Evolutionary conservation across 805 yeast genomes (phyloP).

Genomic region (Starmerella lactis-condensi): DNA sequence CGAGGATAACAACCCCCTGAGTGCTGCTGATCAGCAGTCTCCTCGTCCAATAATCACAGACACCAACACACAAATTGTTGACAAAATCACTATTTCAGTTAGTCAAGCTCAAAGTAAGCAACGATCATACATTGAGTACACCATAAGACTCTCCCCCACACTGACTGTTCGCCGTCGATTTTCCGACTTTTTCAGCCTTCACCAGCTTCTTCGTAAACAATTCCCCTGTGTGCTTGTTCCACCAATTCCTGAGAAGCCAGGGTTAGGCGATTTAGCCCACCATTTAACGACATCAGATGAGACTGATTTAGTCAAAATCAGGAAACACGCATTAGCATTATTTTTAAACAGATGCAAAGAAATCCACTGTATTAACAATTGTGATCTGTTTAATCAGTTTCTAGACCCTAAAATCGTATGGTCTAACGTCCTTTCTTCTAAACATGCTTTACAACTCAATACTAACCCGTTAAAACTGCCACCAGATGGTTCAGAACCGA

Average conservation of each 20-base stretch:
- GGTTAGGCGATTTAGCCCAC: slow-evolving; percentile 31
- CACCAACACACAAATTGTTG: slow-evolving; percentile 1
- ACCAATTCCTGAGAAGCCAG: slow-evolving; percentile 75
- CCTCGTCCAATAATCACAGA: slow-evolving; percentile 5
- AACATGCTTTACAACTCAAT: slow-evolving; percentile 37
- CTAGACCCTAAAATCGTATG: slow-evolving; percentile 73
- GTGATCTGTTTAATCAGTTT: slow-evolving; percentile 53
- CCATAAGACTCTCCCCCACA: slow-evolving; percentile 42
- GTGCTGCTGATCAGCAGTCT: slow-evolving; percentile 19
- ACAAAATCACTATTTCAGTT: slow-evolving; percentile 2
- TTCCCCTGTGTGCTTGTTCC: slow-evolving; percentile 76
- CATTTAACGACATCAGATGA: slow-evolving; percentile 29
- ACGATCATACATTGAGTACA: slow-evolving; percentile 64
- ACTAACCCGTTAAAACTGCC: too few relatives aligned
- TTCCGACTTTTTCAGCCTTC: slow-evolving; percentile 74
- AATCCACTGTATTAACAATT: slow-evolving; percentile 36
- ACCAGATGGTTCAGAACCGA: too few relatives aligned
- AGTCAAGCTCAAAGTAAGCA: slow-evolving; percentile 39
- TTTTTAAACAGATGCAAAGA: slow-evolving; percentile 61
- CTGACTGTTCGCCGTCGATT: slow-evolving; percentile 62
- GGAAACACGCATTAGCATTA: slow-evolving; percentile 55
- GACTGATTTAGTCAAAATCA: slow-evolving; percentile 34
- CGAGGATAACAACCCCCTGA: slow-evolving; percentile 31
- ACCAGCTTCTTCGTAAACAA: slow-evolving; percentile 49
- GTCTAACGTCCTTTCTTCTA: slow-evolving; percentile 48